Evolutionary conservation across 2,329 filamentous ascomycete genomes (phyloP), one percentile per base, ranked within the genome.

Genomic region (Diaporthe sp.): DNA sequence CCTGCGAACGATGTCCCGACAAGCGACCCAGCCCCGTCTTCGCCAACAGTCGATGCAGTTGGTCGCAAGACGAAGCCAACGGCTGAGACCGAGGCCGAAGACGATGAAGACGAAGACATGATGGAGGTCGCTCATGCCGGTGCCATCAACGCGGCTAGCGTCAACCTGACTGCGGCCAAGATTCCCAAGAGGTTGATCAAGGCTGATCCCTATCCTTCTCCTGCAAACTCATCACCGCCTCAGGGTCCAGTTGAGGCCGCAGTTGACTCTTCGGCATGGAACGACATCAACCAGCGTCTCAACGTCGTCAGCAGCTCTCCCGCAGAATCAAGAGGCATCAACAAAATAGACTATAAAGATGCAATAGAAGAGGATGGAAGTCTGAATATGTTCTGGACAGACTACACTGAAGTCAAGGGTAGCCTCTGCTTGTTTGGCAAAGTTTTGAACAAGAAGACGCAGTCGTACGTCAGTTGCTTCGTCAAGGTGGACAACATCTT

Each of bases 391-490:
- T 99, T 98, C 86, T 99, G 97, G 97, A 94, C 94, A 10, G 97
- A 99, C 84, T 99, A 98, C 81, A 95, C 94, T 0, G 97, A 99
- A 82, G 88, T 98, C 82, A 95, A 96, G 80, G 96, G 96, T 76
- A 97, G 93, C 79, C 87, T 99, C 13, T 98, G 95, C 83, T 89
- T 99, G 15, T 98, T 99, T 82, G 97, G 97, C 78, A 99, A 99
- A 82, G 96, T 98, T 34, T 92, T 95, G 80, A 95, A 98, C 86
- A 98, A 96, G 84, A 94, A 92, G 80, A 94, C 91, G 1, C 92
- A 91, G 71, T 88, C 88, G 58, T 96, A 94, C 82, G 93, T 95
- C 76, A 99, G 97, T 85, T 97, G 95, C 81, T 98, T 99, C 81
- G 91, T 98, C 83, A 98, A 98, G 84, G 88, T 99, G 28, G 96